Percentiles rank a stretch among this genome's conserved stretches.
Conservation (phyloP, 1,139 yeast species). For the Kluyveromyces sp. region DNA sequence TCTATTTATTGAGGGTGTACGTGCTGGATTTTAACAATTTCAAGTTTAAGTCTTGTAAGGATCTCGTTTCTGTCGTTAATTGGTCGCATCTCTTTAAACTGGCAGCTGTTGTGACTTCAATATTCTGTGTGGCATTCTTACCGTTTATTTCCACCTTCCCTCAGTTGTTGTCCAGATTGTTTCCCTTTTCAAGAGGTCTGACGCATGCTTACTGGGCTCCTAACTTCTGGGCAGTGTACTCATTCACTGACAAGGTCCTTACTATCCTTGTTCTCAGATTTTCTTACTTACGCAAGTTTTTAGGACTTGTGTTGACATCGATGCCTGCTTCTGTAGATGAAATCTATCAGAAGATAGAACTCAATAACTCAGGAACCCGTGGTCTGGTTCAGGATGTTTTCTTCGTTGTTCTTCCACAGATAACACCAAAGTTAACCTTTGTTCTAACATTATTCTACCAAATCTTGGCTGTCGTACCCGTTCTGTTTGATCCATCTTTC, state of each 20-base stretch:
- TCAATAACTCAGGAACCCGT: conserved; percentile 52
- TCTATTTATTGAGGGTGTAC: conserved; percentile 66
- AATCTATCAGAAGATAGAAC: conserved; percentile 26
- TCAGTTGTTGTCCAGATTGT: conserved; percentile 59
- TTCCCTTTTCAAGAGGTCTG: conserved; percentile 91
- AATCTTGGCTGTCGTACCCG: conserved; percentile 62
- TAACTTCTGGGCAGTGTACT: conserved; percentile 90
- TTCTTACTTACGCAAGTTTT: conserved; percentile 38
- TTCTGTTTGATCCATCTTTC: conserved; percentile 67
- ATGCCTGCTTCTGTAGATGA: conserved; percentile 29
- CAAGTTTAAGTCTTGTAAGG: conserved; percentile 29
- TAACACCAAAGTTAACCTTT: conserved; percentile 73
- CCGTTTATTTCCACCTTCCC: conserved; percentile 72
- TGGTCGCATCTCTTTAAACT: conserved; percentile 58
- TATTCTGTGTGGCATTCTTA: conserved; percentile 65
- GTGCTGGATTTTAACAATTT: conserved; percentile 35
- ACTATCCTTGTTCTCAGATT: conserved; percentile 44
- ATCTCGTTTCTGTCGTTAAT: conserved; percentile 39
- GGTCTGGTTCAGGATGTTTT: conserved; percentile 90
- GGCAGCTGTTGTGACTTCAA: conserved; percentile 56
- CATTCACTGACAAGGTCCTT: conserved; percentile 71
- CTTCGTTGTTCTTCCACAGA: conserved; percentile 72
- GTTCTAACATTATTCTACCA: conserved; percentile 76
- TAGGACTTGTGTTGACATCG: conserved; percentile 3
- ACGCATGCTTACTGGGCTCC: conserved; percentile 99